Evolutionary conservation across 768 basidiomycete genomes (phyloP).

Genomic region (Pilatotrama ljubarskyi): DNA sequence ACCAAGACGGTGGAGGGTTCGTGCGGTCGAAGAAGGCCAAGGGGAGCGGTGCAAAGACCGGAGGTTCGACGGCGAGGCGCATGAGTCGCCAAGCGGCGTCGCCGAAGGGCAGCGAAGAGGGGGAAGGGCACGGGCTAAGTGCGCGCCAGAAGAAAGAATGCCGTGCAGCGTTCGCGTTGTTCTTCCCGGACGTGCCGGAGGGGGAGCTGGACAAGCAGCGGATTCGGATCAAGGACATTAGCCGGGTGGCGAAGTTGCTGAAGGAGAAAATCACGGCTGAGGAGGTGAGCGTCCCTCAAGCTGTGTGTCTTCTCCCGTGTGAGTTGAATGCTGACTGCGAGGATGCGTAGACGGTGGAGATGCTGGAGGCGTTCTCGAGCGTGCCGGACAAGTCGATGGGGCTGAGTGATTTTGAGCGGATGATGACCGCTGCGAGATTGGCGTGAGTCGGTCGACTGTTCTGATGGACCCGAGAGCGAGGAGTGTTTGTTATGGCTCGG

Average conservation of each 20-base stretch:
- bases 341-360: constrained; percentile 65
- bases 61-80: neutral
- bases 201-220: constrained; percentile 49
- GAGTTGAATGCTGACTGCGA: neutral
- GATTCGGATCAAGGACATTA: constrained; percentile 69
- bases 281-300: constrained; percentile 50
- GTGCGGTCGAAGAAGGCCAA: constrained; percentile 4
- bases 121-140: constrained; percentile 36
- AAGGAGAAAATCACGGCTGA: constrained; percentile 73
- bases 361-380: constrained; percentile 76
- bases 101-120: neutral
- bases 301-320: neutral
- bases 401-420: constrained; percentile 68
- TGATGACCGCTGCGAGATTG: constrained; percentile 68
- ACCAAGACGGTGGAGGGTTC: constrained; percentile 25
- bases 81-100: neutral
- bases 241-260: constrained; percentile 56
- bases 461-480: too few species aligned
- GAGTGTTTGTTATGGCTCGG: too few species aligned
- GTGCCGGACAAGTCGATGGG: constrained; percentile 67
- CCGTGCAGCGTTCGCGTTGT: constrained; percentile 64
- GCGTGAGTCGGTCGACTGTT: constrained; percentile 30
- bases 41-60: constrained; percentile 6
- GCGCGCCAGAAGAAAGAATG: constrained; percentile 54
- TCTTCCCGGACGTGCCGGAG: constrained; percentile 62